These are phyloP conservation scores for Oryza brachyantha DNA, from an alignment of 176 grass and related monocot genomes.

Conservation along the genomic window DNA sequence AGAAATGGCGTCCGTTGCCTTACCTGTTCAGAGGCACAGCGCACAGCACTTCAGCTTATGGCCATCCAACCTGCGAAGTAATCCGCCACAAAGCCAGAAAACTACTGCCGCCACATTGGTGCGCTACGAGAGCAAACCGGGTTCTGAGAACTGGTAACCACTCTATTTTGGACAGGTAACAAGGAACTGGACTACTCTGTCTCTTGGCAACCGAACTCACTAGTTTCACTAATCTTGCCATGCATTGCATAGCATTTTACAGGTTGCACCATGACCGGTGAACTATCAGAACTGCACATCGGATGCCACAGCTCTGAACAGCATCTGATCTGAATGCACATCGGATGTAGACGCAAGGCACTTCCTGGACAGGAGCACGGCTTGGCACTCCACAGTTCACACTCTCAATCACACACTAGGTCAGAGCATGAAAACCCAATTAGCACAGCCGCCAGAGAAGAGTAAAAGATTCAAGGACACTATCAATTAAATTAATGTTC, in stretches of 20 bases:
- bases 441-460: not conserved
- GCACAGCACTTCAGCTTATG: not conserved
- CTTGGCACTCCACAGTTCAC: not conserved
- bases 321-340: not conserved
- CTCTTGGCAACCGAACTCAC: not conserved
- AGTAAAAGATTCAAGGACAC: constrained; percentile 35
- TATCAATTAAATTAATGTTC: constrained; percentile 73
- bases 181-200: not conserved
- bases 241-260: not conserved
- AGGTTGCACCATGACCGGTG: not conserved
- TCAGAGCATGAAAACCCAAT: not conserved
- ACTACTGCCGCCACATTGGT: not conserved
- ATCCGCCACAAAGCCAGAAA: not conserved
- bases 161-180: not conserved
- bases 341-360: not conserved
- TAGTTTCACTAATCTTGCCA: not conserved
- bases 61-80: not conserved
- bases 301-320: not conserved
- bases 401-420: too few species aligned
- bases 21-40: not conserved
- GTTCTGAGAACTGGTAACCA: not conserved
- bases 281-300: not conserved
- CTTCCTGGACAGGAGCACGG: not conserved
- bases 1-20: not conserved
- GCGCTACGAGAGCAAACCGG: not conserved